Base-by-base conservation (phyloP, 768 basidiomycete species). In the Lactarius evosmus region DNA sequence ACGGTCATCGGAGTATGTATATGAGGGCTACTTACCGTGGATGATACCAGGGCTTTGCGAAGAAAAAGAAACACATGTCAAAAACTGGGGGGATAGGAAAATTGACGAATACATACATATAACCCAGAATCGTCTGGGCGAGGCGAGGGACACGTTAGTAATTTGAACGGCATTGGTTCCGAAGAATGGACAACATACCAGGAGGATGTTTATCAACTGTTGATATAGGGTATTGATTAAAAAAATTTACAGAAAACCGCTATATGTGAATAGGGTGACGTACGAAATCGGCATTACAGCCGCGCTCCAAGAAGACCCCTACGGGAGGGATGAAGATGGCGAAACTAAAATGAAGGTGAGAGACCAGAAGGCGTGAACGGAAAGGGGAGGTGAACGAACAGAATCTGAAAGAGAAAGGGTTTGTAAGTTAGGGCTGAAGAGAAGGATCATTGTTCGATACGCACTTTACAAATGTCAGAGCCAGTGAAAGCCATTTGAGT, bases 281-380 rank as follows among this genome's bases (percentile, higher is more conserved):
- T 70, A 89, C 85, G 50, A 95, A 75, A 73, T 95, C 92, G 25
- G 82, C 84, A 38, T 79, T 77, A 72, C 92, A 95, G 29, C 94
- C 94, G 58, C 91, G 82, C 78, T 95, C 93, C 29, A 95, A 76
- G 78, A 94, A 93, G 29, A 96, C 94, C 61, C 88, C 93, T 2
- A 96, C 72, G 63, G 94, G 94, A 11, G 93, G 91, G 16, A 93
- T 70, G 72, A 92, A 69, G 75, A 93, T 79, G 63, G 90, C 90
- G 60, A 85, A 70, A 64, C 85, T 88, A 68, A 53, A 46, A n/a
- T 7, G 54, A 52, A 27, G 58, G 60, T 19, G 32, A 36, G 61
- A 30, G 33, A 22, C 17, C 52, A 36, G 46, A 38, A 30, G 29
- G 22, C 27, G 27, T 33, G 29, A 7, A 7, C 11, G 52, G 5